Conservation (phyloP, 2,329 filamentous ascomycete genomes). For the Hortaea werneckii region DNA sequence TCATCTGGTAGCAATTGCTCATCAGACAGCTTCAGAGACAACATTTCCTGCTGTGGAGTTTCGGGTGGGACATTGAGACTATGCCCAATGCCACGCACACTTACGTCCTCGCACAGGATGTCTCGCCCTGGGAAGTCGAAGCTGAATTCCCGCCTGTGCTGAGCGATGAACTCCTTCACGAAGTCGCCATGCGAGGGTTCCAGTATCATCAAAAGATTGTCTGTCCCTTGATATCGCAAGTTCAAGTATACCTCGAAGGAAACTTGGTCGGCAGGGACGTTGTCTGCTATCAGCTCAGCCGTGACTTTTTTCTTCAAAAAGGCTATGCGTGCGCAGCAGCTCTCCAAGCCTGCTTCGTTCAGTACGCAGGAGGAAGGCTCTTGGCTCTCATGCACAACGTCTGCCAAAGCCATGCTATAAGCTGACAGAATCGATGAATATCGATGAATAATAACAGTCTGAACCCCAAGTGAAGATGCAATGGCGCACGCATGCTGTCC, state of each 20-base stretch:
- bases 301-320: constrained; percentile 24
- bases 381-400: constrained; percentile 79
- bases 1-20: not conserved
- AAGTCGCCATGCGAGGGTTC: constrained; percentile 29
- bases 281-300: constrained; percentile 32
- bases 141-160: constrained; percentile 33
- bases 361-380: constrained; percentile 54
- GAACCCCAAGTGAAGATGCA: constrained; percentile 67
- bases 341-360: constrained; percentile 45
- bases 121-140: constrained; percentile 28
- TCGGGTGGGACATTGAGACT: constrained; percentile 7
- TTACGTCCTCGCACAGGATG: constrained; percentile 32
- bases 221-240: constrained; percentile 42
- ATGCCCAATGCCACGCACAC: constrained; percentile 20
- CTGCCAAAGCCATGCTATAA: constrained; percentile 80
- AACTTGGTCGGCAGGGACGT: constrained; percentile 33
- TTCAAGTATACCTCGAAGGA: constrained; percentile 37
- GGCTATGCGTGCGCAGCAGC: constrained; percentile 31
- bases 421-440: constrained; percentile 81
- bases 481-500: constrained; percentile 81
- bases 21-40: constrained; percentile 6
- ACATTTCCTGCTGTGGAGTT: constrained; percentile 5
- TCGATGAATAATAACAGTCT: constrained; percentile 69
- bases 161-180: constrained; percentile 25
- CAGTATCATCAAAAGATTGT: constrained; percentile 40